A percentile compares a stretch with the other conserved stretches of the same genome.
phyloP scores from a whole-genome alignment of 2,329 filamentous ascomycete genomes.

The Botrytis elliptica region DNA sequence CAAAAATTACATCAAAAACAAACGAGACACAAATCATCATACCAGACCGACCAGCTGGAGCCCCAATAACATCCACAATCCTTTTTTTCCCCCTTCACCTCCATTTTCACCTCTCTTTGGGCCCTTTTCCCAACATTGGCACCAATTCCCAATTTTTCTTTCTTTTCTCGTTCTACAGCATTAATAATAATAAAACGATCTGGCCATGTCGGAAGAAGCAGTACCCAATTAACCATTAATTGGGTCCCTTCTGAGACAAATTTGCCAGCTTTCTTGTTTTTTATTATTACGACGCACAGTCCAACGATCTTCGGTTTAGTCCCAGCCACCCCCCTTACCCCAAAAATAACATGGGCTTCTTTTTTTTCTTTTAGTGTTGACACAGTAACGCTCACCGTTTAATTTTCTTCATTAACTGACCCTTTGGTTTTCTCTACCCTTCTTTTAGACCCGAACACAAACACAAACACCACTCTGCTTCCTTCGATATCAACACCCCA shows the following conservation, averaged over 20 bases:
- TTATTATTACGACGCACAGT: constrained; percentile 22
- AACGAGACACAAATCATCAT: neutral
- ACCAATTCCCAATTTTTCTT: neutral
- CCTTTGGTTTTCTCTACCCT: constrained; percentile 26
- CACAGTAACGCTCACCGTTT: constrained; percentile 43
- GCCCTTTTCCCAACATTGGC: neutral
- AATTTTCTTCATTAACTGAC: constrained; percentile 30
- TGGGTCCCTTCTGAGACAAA: constrained; percentile 23
- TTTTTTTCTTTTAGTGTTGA: constrained; percentile 39
- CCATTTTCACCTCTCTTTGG: constrained; percentile 8
- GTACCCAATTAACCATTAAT: constrained; percentile 21
- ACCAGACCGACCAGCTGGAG: neutral
- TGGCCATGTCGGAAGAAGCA: constrained; percentile 20
- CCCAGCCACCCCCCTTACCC: constrained; percentile 23
- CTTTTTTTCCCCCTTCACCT: neutral
- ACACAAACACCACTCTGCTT: constrained; percentile 46
- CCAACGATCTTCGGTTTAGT: constrained; percentile 21
- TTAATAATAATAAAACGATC: neutral
- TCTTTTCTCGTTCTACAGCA: constrained; percentile 16
- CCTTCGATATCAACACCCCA: constrained; percentile 51
- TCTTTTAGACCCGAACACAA: constrained; percentile 34
- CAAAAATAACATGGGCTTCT: constrained; percentile 18
- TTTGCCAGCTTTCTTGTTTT: constrained; percentile 23
- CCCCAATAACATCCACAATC: neutral
- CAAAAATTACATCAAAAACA: neutral